phyloP scores from a whole-genome alignment of 179 eudicot species.

The Spinacia oleracea region DNA sequence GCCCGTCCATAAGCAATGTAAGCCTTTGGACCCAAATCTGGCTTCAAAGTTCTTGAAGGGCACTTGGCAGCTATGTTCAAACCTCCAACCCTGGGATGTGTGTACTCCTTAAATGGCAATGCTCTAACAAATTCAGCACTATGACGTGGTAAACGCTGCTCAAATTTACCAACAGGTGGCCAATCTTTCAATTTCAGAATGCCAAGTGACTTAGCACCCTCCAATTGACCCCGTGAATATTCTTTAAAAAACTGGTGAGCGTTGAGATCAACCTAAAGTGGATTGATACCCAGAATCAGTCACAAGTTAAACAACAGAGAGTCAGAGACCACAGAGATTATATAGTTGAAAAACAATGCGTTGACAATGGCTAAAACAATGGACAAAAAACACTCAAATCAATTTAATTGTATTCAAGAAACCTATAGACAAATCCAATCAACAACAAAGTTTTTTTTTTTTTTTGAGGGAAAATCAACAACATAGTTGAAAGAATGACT shows the following conservation, averaged over 20 bases:
- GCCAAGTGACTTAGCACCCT: constrained; percentile 38
- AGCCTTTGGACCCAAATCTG: constrained; percentile 72
- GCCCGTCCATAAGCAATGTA: constrained; percentile 69
- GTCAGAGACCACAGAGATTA: not conserved
- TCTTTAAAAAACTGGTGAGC: constrained; percentile 53
- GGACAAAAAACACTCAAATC: not conserved
- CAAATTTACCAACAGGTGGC: constrained; percentile 60
- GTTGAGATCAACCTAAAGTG: constrained; percentile 46
- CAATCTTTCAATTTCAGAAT: constrained; percentile 66
- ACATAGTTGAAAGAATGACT: too few species aligned
- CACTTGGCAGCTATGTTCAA: constrained; percentile 52
- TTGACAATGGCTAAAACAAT: not conserved
- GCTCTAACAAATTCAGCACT: constrained; percentile 51
- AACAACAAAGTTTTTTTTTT: too few species aligned
- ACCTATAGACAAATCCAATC: not conserved
- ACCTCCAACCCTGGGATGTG: constrained; percentile 55
- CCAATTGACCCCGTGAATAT: constrained; percentile 32
- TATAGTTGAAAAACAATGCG: not conserved
- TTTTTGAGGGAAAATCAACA: too few species aligned
- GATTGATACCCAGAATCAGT: not conserved
- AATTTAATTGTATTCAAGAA: not conserved
- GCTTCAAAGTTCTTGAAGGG: constrained; percentile 42
- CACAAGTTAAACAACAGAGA: not conserved
- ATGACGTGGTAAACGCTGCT: constrained; percentile 62
- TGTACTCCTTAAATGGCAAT: constrained; percentile 65